Evolutionary conservation across 805 yeast genomes (phyloP), one percentile per base, ranked within the genome.

Genomic region (Teunomyces cretensis): DNA sequence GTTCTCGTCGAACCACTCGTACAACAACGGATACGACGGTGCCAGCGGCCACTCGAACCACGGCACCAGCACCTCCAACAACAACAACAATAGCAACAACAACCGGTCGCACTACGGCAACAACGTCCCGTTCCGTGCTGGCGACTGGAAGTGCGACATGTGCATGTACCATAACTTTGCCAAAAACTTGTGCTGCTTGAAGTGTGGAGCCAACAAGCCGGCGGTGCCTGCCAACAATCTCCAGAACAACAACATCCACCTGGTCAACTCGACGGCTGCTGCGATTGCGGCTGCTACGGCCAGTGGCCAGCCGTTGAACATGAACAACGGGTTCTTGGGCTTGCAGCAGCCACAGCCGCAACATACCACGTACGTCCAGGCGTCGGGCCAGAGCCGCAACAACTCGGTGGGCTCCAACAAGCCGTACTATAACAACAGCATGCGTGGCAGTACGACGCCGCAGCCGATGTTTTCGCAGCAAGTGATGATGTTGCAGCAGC

Each of bases 121-220:
- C 43, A 76, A 80, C 55, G 95, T 91, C n/a, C 96, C 97, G 26
- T 91, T 91, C 67, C 78, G 97, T 56, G 97, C 97, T 2, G 97
- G 97, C 42, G 97, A 90, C 67, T 91, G 97, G 97, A 90, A 89
- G 64, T 91, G 97, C 70, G 91, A 85, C 44, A 72, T 79, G 19
- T 91, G 97, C 63, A 76, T 82, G 28, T 91, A 91, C 64, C 97
- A 90, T 65, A 90, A 90, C 64, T 90, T 90, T 73, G 97, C 97
- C 2, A 90, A 90, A 59, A 90, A 90, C 63, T 73, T 88, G 46
- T 81, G 84, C 46, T 90, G 97, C 62, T 74, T 90, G 60, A 84
- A 92, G 61, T 90, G 97, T 68, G 95, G 96, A 3, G 86, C 88
- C 1, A 83, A 91, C 37, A 80, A 71, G 45, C 76, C 75, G 2